Conservation (phyloP, 306 rosid genomes). For the Crotalaria pallida region DNA sequence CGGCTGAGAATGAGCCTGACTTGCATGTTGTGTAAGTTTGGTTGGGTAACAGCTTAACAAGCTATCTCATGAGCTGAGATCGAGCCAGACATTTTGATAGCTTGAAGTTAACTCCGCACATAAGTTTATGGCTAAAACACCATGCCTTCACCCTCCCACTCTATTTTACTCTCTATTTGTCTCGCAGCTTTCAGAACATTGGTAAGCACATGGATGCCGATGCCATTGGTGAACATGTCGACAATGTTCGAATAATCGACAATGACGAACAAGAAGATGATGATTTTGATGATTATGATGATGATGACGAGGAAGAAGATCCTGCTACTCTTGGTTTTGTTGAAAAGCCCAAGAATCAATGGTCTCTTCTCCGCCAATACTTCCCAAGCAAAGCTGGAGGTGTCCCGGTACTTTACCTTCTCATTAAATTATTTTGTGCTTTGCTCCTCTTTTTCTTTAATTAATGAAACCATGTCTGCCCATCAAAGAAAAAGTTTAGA, state of each 20-base stretch:
- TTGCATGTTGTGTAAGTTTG: no score
- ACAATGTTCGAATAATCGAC: conserved; percentile 35
- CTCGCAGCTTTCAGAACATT: neutral
- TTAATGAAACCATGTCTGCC: neutral
- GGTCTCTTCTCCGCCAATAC: conserved; percentile 54
- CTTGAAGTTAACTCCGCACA: no score
- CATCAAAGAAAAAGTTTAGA: neutral
- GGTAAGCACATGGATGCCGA: conserved; percentile 27
- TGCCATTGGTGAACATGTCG: conserved; percentile 18
- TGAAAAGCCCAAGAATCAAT: conserved; percentile 44
- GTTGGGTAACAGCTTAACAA: no score
- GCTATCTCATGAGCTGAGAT: no score
- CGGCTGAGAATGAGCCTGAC: no score
- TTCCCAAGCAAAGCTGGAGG: conserved; percentile 97
- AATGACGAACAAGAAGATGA: conserved; percentile 1
- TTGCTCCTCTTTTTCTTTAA: neutral
- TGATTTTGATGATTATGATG: conserved; percentile 15
- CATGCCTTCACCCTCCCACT: neutral
- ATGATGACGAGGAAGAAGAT: conserved; percentile 48
- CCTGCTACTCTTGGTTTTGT: conserved; percentile 56
- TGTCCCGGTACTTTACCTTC: conserved; percentile 49
- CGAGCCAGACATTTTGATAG: no score
- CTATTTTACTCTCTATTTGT: neutral
- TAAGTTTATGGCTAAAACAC: neutral
- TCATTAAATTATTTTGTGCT: neutral